Evolutionary conservation across 495 filamentous ascomycete species (phyloP).

Genomic region (Hypoxylon fuscum): DNA sequence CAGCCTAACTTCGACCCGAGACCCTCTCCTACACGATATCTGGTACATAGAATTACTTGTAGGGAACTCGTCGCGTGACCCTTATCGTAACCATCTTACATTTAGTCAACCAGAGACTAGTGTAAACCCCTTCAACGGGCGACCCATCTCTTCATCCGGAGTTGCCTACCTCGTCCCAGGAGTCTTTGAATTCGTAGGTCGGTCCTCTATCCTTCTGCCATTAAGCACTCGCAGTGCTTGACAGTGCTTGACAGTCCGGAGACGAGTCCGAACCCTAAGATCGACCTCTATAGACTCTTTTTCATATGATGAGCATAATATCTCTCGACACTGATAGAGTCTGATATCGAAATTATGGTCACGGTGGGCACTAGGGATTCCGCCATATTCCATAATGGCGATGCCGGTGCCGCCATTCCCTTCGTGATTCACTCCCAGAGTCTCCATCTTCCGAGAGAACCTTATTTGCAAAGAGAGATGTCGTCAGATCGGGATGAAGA

Average conservation of each 20-base stretch:
- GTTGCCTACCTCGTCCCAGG: neutral
- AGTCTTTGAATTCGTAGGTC: no score
- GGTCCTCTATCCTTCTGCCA: no score
- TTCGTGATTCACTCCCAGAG: constrained; percentile 38
- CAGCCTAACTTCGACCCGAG: neutral
- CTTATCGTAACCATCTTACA: neutral
- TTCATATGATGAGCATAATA: constrained; percentile 38
- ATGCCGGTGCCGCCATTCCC: constrained; percentile 12
- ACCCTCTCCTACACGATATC: neutral
- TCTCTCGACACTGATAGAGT: constrained; percentile 21
- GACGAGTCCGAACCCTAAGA: constrained; percentile 3
- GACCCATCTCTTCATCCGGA: neutral
- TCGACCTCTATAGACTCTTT: no score
- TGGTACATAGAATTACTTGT: neutral
- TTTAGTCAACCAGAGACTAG: neutral
- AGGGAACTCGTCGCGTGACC: neutral
- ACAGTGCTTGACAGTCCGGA: neutral
- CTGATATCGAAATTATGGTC: constrained; percentile 24
- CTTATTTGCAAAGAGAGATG: constrained; percentile 37
- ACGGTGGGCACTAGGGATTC: constrained; percentile 31
- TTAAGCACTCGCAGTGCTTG: no score
- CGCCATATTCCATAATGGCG: constrained; percentile 32
- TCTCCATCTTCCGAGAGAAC: constrained; percentile 39
- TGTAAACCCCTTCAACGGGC: neutral
- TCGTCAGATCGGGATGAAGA: constrained; percentile 29